Evolutionary conservation across 768 basidiomycete species (phyloP).

Genomic region (Pholiota molesta): DNA sequence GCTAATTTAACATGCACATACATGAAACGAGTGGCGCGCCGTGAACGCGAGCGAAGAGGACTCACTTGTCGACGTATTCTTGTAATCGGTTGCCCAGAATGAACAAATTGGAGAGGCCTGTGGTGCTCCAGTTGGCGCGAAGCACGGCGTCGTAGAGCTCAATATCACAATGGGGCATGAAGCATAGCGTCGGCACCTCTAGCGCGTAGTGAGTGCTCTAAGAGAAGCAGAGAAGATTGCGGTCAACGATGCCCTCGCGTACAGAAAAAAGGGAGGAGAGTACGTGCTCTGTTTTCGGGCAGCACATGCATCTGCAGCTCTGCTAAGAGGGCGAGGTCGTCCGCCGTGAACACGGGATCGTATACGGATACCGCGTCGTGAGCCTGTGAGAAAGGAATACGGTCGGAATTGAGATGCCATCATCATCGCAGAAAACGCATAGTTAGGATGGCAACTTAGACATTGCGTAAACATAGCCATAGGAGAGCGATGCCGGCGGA

Average conservation of each 20-base stretch:
- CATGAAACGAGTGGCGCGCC: not conserved
- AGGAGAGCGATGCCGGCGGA: not conserved
- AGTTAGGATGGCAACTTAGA: not conserved
- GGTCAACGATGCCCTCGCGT: not conserved
- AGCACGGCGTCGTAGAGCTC: conserved; percentile 69
- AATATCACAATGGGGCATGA: conserved; percentile 82
- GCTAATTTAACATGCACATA: conserved; percentile 3
- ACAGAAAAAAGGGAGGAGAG: conserved; percentile 16
- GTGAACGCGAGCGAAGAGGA: conserved; percentile 7
- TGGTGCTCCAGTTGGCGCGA: conserved; percentile 58
- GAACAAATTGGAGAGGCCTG: conserved; percentile 48
- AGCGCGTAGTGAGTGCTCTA: conserved; percentile 39
- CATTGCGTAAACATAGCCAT: not conserved
- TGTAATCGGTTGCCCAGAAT: conserved; percentile 67
- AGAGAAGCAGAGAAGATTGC: conserved; percentile 2
- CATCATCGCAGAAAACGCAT: not conserved
- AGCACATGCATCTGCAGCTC: conserved; percentile 42
- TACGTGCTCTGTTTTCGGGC: conserved; percentile 53
- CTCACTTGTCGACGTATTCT: conserved; percentile 71
- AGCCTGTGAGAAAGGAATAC: conserved; percentile 38
- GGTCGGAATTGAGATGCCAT: not conserved
- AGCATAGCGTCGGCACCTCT: conserved; percentile 58
- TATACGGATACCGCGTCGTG: conserved; percentile 53
- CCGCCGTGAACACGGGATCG: conserved; percentile 75
- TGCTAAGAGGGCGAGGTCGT: conserved; percentile 56